Conservation (phyloP, 1,284 basidiomycete genomes). For the Rhodotorula sp. region DNA sequence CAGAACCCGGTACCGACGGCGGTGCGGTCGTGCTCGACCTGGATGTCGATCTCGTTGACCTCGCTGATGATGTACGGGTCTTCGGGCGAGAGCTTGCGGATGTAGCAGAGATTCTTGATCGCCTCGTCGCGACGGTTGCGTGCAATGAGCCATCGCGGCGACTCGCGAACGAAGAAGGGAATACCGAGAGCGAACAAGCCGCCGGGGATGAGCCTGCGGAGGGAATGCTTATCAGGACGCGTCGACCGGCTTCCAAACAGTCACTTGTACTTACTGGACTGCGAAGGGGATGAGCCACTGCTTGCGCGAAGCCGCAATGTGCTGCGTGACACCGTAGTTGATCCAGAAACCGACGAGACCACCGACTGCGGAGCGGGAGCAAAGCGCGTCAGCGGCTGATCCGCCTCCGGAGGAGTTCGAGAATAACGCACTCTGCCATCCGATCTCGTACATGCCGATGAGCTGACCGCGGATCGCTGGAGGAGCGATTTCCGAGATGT, state of each 20-base stretch:
- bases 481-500: slow-evolving; percentile 46
- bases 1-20: slow-evolving; percentile 35
- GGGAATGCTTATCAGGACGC: background rate
- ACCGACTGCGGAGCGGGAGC: slow-evolving; percentile 9
- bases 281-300: slow-evolving; percentile 24
- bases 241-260: too few relatives aligned
- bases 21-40: slow-evolving; percentile 35
- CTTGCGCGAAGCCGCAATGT: slow-evolving; percentile 1
- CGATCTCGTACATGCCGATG: slow-evolving; percentile 47
- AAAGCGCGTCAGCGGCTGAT: background rate
- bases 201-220: slow-evolving; percentile 54
- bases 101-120: slow-evolving; percentile 56
- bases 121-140: slow-evolving; percentile 57
- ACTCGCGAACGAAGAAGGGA: slow-evolving; percentile 57
- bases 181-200: slow-evolving; percentile 56
- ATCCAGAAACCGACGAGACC: slow-evolving; percentile 37
- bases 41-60: slow-evolving; percentile 37
- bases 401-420: rapidly evolving
- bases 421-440: slow-evolving; percentile 43
- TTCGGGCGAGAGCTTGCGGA: slow-evolving; percentile 24
- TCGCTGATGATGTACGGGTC: slow-evolving; percentile 30
- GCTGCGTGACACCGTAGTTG: slow-evolving; percentile 24
- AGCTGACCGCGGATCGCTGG: slow-evolving; percentile 47
- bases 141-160: slow-evolving; percentile 63
- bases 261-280: background rate